phyloP scores from a whole-genome alignment of 2,329 filamentous ascomycete genomes.

The Aspergillus fumigatiaffinis region DNA sequence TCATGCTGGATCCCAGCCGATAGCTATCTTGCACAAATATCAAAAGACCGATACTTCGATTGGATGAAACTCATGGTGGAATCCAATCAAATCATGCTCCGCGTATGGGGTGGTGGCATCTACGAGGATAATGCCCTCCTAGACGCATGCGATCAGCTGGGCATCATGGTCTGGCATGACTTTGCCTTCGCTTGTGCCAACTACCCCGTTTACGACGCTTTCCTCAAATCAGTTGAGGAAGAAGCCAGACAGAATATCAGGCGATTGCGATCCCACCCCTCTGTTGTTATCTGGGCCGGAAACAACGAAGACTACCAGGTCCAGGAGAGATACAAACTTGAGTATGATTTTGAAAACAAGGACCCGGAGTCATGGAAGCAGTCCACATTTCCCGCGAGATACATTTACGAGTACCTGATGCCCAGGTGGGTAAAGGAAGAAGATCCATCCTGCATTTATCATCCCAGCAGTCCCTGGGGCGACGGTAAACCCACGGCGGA shows the following conservation, averaged over 20 bases:
- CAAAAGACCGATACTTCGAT: constrained; percentile 51
- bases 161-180: constrained; percentile 84
- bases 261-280: constrained; percentile 78
- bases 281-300: constrained; percentile 81
- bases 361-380: constrained; percentile 79
- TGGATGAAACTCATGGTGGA: constrained; percentile 60
- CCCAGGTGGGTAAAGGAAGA: constrained; percentile 61
- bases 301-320: constrained; percentile 97
- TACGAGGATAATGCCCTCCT: constrained; percentile 75
- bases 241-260: constrained; percentile 65
- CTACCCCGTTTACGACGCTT: constrained; percentile 63
- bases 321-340: constrained; percentile 67
- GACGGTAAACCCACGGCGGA: constrained; percentile 73
- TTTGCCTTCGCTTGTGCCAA: constrained; percentile 82
- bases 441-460: constrained; percentile 64
- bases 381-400: constrained; percentile 83
- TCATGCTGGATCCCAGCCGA: constrained; percentile 66
- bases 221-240: constrained; percentile 59
- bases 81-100: constrained; percentile 60
- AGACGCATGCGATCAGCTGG: constrained; percentile 70
- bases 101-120: constrained; percentile 71
- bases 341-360: constrained; percentile 75
- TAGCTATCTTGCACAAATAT: constrained; percentile 55
- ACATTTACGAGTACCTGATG: constrained; percentile 89
- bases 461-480: constrained; percentile 84